A percentile compares a stretch with the other conserved stretches of the same genome.
Evolutionary conservation across 257 asterid genomes (phyloP).

Genomic region (Parsonsia alboflavescens): DNA sequence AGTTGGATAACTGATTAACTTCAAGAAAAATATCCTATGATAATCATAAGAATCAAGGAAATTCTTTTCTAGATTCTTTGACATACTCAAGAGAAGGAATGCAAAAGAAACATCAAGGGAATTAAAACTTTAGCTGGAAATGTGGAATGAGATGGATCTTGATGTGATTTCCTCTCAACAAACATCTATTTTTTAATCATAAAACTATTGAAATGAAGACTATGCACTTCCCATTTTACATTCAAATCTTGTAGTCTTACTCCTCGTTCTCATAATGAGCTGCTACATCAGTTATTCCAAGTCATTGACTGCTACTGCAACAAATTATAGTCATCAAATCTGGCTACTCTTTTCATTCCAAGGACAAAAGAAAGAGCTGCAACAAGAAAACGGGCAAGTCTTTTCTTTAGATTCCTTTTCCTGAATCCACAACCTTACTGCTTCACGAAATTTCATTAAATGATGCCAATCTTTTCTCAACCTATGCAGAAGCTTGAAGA

Average conservation of each 20-base stretch:
- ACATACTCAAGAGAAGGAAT: neutral
- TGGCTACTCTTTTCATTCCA: conserved; percentile 61
- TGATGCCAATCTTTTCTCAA: too few relatives aligned
- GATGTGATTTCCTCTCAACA: neutral
- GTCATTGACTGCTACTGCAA: conserved; percentile 65
- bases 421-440: too few relatives aligned
- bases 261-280: neutral
- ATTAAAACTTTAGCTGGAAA: neutral
- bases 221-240: neutral
- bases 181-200: neutral
- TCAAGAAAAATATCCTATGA: too few relatives aligned
- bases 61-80: neutral
- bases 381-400: conserved; percentile 77
- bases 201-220: neutral
- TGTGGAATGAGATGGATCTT: too few relatives aligned
- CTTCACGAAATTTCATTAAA: conserved; percentile 3
- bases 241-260: neutral
- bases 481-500: too few relatives aligned
- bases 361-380: conserved; percentile 85
- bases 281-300: conserved; percentile 68
- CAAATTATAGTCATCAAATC: conserved; percentile 63
- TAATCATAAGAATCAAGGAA: too few relatives aligned
- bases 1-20: too few relatives aligned
- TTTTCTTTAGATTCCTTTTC: neutral
- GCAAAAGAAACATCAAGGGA: neutral